Evolutionary conservation across 2,329 filamentous ascomycete genomes (phyloP), one percentile per base, ranked within the genome.

Genomic region (Fusarium compactum): DNA sequence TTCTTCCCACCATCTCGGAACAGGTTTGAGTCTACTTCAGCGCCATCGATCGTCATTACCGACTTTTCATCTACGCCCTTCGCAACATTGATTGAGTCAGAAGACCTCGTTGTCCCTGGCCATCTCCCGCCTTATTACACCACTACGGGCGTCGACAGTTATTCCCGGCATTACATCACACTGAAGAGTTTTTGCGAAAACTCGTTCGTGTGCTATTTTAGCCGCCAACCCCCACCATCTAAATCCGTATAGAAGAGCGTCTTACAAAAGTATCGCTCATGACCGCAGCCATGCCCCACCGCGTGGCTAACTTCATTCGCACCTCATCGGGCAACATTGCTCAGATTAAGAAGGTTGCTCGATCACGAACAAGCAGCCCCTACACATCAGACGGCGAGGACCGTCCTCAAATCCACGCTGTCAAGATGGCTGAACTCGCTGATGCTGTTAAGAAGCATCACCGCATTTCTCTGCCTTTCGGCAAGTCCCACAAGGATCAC

Each of bases 231-330:
- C 68, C 67, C 67, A 69, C 58, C 54, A 44, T 32, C 34, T 52
- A 45, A 57, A 59, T 20, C 50, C 60, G 47, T 69, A 54, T 51
- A 62, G 38, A 44, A 46, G 24, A 57, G 68, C 45, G 52, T 69
- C 56, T 62, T 69, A 50, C 40, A 69, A 69, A 66, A 70, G 58
- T 54, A 50, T 67, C 55, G 63, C 59, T 68, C 61, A 61, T 54
- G 51, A 65, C 67, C 51, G 58, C 30, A 75, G 82, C 76, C 56
- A 89, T 89, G 87, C 86, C 87, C 76, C 85, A 88, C 80, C 81
- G 84, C 65, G 87, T 89, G 69, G 81, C 84, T 76, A 85, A 83
- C 76, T 88, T 89, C 78, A 82, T 89, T 72, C 85, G 86, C 71
- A 83, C 82, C 67, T 85, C 86, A n/a, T 85, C 85, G 69, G 85